Conservation (phyloP, 176 grass and related monocot genomes). For the Rhynchospora pubera region DNA sequence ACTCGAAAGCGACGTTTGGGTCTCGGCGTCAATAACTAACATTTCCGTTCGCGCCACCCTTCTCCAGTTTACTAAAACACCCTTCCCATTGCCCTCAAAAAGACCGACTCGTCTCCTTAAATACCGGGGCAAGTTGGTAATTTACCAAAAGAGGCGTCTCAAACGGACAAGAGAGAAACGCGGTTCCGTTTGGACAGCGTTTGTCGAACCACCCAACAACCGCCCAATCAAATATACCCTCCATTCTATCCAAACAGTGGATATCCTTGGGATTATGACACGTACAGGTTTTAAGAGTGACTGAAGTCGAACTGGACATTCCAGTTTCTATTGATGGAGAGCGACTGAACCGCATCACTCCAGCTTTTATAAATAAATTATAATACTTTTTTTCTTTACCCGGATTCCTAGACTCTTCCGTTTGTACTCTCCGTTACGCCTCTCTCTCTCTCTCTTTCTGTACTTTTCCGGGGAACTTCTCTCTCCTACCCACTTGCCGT, state of each 20-base stretch:
- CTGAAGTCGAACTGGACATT: not conserved
- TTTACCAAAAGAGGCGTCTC: not conserved
- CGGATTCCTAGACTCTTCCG: conserved; percentile 30
- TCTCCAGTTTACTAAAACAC: not conserved
- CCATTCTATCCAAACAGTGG: not conserved
- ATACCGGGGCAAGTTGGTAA: not conserved
- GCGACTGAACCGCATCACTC: not conserved
- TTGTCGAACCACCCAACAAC: not conserved
- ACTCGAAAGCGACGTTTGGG: not conserved
- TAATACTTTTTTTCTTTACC: conserved; percentile 18
- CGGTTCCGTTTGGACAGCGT: not conserved
- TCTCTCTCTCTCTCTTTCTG: conserved; percentile 8
- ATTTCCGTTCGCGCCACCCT: not conserved
- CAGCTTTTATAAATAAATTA: not conserved
- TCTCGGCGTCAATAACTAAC: not conserved
- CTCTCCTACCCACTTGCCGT: not conserved
- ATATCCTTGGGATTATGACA: not conserved
- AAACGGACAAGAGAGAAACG: not conserved
- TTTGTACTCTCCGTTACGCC: not conserved
- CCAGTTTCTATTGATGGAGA: not conserved
- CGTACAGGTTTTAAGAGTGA: not conserved
- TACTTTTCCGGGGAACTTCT: not conserved
- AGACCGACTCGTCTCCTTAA: not conserved
- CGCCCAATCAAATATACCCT: not conserved
- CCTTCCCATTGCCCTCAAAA: not conserved